These are phyloP conservation scores for Dictyophora rubrovolvata DNA, from an alignment of 768 basidiomycete genomes.

Conservation along the genomic window DNA sequence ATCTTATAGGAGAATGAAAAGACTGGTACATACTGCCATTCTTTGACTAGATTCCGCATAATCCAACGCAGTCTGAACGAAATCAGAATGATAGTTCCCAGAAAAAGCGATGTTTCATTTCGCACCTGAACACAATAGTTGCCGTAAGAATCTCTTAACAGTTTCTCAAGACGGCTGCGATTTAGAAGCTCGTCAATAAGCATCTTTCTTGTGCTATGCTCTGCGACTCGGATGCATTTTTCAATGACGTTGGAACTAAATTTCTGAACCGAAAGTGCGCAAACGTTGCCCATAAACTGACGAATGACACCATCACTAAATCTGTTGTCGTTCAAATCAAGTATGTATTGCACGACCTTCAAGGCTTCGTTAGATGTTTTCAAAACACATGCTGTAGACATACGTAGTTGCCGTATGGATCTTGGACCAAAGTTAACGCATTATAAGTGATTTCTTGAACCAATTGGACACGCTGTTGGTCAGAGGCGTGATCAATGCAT, in stretches of 20 bases:
- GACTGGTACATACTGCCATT: constrained; percentile 37
- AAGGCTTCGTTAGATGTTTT: background rate
- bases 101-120: constrained; percentile 17
- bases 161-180: constrained; percentile 87
- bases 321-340: constrained; percentile 95
- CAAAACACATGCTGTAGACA: constrained; percentile 18
- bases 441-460: constrained; percentile 99
- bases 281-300: constrained; percentile 96
- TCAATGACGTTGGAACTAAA: constrained; percentile 99
- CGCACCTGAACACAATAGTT: constrained; percentile 88
- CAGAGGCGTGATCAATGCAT: constrained; percentile 96
- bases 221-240: constrained; percentile 92
- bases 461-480: constrained; percentile 88
- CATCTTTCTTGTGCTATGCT: constrained; percentile 87
- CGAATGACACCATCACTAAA: constrained; percentile 97
- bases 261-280: constrained; percentile 95
- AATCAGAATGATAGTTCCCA: background rate
- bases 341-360: constrained; percentile 93
- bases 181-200: constrained; percentile 93
- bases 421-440: constrained; percentile 93
- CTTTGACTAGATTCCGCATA: constrained; percentile 95
- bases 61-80: constrained; percentile 79
- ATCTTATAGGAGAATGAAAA: background rate
- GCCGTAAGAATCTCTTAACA: constrained; percentile 91
- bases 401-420: constrained; percentile 91